Conservation (phyloP, 164 flowering plant genomes). For the Litsea cubeba region DNA sequence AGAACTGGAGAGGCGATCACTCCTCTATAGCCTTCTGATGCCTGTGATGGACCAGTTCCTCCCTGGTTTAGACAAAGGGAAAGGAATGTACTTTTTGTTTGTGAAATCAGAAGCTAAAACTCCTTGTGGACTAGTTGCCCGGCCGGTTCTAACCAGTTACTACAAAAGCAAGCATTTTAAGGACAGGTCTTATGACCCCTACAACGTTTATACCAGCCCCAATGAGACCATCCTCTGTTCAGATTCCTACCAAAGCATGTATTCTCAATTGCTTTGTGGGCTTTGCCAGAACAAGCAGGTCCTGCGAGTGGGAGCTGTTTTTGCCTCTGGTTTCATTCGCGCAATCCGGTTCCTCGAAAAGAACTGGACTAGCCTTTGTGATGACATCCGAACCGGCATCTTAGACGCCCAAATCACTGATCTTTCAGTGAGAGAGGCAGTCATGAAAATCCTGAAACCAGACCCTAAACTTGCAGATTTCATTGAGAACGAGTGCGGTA, state of each 20-base stretch:
- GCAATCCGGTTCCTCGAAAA: conserved; percentile 90
- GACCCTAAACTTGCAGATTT: conserved; percentile 73
- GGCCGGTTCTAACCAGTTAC: conserved; percentile 93
- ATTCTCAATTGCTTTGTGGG: conserved; percentile 88
- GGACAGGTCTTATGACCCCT: conserved; percentile 75
- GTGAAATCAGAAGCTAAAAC: conserved; percentile 88
- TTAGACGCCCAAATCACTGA: conserved; percentile 62
- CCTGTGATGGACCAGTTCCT: conserved; percentile 92
- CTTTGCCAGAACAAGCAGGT: conserved; percentile 70
- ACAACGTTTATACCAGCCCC: conserved; percentile 94
- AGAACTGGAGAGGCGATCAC: conserved; percentile 65
- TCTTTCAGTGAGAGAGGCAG: conserved; percentile 59
- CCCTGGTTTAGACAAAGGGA: conserved; percentile 78
- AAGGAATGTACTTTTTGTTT: conserved; percentile 95
- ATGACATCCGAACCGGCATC: conserved; percentile 68
- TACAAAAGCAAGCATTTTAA: conserved; percentile 85
- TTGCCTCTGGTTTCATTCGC: conserved; percentile 94
- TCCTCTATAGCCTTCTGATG: conserved; percentile 82
- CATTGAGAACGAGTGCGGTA: conserved; percentile 66
- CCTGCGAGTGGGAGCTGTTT: conserved; percentile 92
- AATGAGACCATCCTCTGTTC: conserved; percentile 85
- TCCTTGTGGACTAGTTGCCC: conserved; percentile 74
- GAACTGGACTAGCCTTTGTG: conserved; percentile 55
- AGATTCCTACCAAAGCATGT: conserved; percentile 98
- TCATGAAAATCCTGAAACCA: conserved; percentile 54